These are phyloP conservation scores for Colletotrichum sidae DNA, from an alignment of 2,329 filamentous ascomycete genomes.

Conservation along the genomic window DNA sequence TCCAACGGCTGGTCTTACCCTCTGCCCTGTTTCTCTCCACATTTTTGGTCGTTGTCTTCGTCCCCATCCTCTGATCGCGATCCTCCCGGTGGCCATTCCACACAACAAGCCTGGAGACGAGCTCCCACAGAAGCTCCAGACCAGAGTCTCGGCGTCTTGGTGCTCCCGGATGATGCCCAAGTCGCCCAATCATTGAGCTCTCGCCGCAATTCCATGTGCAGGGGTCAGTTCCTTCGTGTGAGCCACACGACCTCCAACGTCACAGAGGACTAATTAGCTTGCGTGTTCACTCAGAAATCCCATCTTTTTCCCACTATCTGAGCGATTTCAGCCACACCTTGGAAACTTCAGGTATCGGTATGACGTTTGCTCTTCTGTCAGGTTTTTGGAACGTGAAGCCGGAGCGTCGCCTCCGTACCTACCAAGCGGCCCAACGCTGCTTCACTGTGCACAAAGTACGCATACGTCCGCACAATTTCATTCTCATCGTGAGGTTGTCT, in stretches of 20 bases:
- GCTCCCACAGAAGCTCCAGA: neutral
- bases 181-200: conserved; percentile 28
- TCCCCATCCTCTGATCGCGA: conserved; percentile 13
- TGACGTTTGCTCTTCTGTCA: conserved; percentile 16
- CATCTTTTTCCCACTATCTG: neutral
- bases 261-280: conserved; percentile 20
- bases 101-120: neutral
- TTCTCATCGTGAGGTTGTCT: conserved; percentile 1
- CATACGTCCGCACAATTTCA: neutral
- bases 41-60: too few relatives aligned
- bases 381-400: neutral
- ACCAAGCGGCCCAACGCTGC: conserved; percentile 1
- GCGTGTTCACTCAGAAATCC: conserved; percentile 4
- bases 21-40: conserved; percentile 26
- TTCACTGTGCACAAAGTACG: conserved; percentile 1
- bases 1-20: conserved; percentile 19
- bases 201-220: conserved; percentile 9
- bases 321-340: conserved; percentile 24
- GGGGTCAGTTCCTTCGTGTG: conserved; percentile 31
- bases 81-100: neutral
- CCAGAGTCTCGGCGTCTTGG: conserved; percentile 10
- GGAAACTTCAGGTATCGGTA: neutral
- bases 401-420: conserved; percentile 26
- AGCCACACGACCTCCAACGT: conserved; percentile 33
- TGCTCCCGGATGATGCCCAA: neutral